Percentiles rank a stretch among this genome's conserved stretches.
These are phyloP conservation scores for Cordyceps farinosa DNA, from an alignment of 2,329 filamentous ascomycete genomes.

Conservation along the genomic window DNA sequence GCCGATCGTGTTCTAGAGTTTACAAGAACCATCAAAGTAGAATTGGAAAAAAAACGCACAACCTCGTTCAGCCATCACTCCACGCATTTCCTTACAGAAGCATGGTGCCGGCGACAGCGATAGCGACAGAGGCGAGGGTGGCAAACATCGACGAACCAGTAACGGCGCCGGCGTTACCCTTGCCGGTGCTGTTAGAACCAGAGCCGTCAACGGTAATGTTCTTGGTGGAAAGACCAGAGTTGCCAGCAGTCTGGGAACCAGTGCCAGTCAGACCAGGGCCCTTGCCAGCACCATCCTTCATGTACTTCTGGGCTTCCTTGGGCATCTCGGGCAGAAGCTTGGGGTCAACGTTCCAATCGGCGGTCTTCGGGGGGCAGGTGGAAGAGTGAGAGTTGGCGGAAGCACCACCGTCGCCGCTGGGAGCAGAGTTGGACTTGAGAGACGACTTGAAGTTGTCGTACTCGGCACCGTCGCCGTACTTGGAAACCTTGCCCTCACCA, in stretches of 20 bases:
- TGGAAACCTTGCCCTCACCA: constrained; percentile 44
- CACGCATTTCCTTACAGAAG: constrained; percentile 5
- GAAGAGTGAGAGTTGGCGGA: constrained; percentile 44
- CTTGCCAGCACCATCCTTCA: constrained; percentile 49
- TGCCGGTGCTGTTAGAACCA: constrained; percentile 26
- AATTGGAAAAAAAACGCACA: constrained; percentile 8
- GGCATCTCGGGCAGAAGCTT: constrained; percentile 52
- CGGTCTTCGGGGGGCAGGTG: constrained; percentile 48
- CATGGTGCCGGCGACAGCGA: constrained; percentile 27
- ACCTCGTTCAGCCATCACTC: constrained; percentile 2
- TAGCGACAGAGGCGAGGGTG: constrained; percentile 29
- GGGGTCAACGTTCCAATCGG: constrained; percentile 49
- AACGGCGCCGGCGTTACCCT: constrained; percentile 28
- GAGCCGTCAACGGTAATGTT: constrained; percentile 34
- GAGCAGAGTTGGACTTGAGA: constrained; percentile 46
- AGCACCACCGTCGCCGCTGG: constrained; percentile 49
- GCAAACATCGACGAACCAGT: constrained; percentile 26
- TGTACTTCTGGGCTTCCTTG: constrained; percentile 47
- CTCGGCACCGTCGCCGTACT: constrained; percentile 48
- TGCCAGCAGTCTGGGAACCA: constrained; percentile 52
- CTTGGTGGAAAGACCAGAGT: constrained; percentile 45
- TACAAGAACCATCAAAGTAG: constrained; percentile 7
- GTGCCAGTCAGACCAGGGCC: constrained; percentile 51
- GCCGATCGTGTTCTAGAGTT: constrained; percentile 4
- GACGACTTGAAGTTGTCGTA: constrained; percentile 54